Conservation (phyloP, 1,284 basidiomycete species). For the Peniophora sp. region DNA sequence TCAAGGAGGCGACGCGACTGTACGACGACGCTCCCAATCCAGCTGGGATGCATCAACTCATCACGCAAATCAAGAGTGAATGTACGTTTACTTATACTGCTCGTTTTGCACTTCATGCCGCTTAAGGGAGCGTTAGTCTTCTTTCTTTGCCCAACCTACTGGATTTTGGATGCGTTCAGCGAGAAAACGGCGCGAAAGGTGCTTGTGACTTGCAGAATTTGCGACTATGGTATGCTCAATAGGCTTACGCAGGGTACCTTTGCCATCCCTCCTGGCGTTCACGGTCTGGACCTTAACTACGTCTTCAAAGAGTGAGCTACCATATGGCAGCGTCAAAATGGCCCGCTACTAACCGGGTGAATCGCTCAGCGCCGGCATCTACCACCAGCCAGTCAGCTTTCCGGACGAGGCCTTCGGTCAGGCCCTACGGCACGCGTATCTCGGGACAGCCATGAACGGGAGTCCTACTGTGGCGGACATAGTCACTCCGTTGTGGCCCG, state of each 20-base stretch:
- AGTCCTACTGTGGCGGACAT: constrained; percentile 25
- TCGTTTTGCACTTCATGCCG: too few species aligned
- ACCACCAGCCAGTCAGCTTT: constrained; percentile 23
- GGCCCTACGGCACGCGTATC: constrained; percentile 31
- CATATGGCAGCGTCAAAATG: background rate
- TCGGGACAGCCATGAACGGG: constrained; percentile 24
- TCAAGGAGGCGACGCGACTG: constrained; percentile 16
- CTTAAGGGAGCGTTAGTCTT: constrained; percentile 10
- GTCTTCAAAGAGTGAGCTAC: constrained; percentile 20
- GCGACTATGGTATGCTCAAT: background rate
- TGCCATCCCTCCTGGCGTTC: constrained; percentile 26
- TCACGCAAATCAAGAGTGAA: constrained; percentile 31
- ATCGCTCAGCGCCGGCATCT: background rate
- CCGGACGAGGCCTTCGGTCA: constrained; percentile 27
- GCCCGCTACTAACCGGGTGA: too few species aligned
- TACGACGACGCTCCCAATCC: constrained; percentile 13
- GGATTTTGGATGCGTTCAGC: constrained; percentile 21
- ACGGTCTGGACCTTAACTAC: constrained; percentile 25
- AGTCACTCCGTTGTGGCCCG: constrained; percentile 11
- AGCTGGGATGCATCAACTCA: constrained; percentile 17
- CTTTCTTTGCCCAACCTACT: constrained; percentile 29
- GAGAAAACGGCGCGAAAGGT: constrained; percentile 24
- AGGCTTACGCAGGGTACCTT: constrained; percentile 21
- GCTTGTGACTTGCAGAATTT: background rate
- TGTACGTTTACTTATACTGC: background rate